Base-by-base conservation (phyloP, 345 rosid species). In the Citrus sp. region DNA sequence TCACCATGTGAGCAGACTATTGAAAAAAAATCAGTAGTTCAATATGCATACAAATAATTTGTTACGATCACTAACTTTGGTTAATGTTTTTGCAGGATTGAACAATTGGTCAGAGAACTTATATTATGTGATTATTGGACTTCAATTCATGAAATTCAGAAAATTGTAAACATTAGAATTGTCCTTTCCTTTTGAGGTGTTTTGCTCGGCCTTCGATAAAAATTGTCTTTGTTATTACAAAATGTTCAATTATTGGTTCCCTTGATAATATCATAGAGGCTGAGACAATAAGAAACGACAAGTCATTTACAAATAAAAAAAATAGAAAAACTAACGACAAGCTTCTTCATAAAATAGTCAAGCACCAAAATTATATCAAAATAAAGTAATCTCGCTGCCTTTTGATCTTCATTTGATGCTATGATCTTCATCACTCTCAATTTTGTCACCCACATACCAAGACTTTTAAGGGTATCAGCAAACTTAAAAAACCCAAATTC, bases 381-480 rank as follows among this genome's bases (percentile, higher is more conserved):
- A 3, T 13, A 42, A 42, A 42, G 49, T 10, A 12, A 46, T 4
- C 18, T 46, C 51, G 18, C 5, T 1, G 51, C 5, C 27, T 22
- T 10, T n/a, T 22, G 73, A 69, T n/a, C 19, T 13, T 6, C 4
- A 19, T 22, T 37, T 72, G 66, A 79, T 1, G 85, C 85, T 27
- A 86, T 74, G 55, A 87, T 77, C 4, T 85, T 89, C 90, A 81
- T 84, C 0, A 72, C 70, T 79, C 79, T 81, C 77, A 85, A 60
- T 62, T 80, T 85, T 4, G 21, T 32, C 30, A 83, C 82, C 87
- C 90, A 87, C 54, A 60, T 6, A 0, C 32, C 14, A 28, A 85
- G 42, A 21, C 86, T 83, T 74, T 80, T 81, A 0, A 82, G 49
- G 0, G 90, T 80, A 68, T 86, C 62, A 0, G 60, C 73, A 49